Evolutionary conservation across 2,329 filamentous ascomycete genomes (phyloP).

Genomic region (Huntiella savannae): DNA sequence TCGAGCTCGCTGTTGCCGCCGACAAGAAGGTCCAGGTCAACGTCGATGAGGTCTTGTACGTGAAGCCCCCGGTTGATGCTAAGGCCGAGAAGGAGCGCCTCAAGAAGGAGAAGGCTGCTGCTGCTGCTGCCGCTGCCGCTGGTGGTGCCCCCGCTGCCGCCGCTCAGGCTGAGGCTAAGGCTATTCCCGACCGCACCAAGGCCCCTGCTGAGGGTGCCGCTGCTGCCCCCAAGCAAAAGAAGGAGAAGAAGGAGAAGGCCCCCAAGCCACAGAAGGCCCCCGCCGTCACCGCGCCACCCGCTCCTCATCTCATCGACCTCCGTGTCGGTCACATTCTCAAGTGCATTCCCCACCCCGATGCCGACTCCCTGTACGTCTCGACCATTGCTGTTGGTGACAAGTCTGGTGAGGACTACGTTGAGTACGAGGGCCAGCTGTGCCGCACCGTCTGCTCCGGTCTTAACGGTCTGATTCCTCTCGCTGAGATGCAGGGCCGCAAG

Average conservation of each 20-base stretch:
- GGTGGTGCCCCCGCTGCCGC: conserved; percentile 19
- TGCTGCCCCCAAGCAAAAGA: conserved; percentile 35
- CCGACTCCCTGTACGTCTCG: conserved; percentile 86
- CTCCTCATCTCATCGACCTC: conserved; percentile 77
- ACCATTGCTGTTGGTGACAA: conserved; percentile 89
- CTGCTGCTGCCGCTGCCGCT: conserved; percentile 34
- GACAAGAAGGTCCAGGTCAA: conserved; percentile 64
- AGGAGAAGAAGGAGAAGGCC: conserved; percentile 81
- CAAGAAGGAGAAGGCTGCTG: conserved; percentile 84
- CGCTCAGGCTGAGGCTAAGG: conserved; percentile 27
- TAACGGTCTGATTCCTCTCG: conserved; percentile 78
- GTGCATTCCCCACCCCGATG: conserved; percentile 86
- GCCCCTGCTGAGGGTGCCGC: conserved; percentile 19
- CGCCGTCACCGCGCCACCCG: conserved; percentile 54
- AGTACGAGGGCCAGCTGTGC: conserved; percentile 79
- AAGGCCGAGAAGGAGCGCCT: conserved; percentile 92
- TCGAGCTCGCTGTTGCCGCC: conserved; percentile 48
- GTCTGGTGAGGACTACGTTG: conserved; percentile 71
- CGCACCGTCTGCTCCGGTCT: conserved; percentile 94
- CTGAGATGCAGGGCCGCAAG: conserved; percentile 92
- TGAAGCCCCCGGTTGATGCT: conserved; percentile 73
- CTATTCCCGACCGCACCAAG: conserved; percentile 41
- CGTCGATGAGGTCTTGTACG: conserved; percentile 60
- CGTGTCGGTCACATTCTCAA: conserved; percentile 95
- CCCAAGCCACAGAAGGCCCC: conserved; percentile 54